These are phyloP conservation scores for Dissophora globulifera DNA, from an alignment of 192 early-diverging fungal species.

Conservation along the genomic window DNA sequence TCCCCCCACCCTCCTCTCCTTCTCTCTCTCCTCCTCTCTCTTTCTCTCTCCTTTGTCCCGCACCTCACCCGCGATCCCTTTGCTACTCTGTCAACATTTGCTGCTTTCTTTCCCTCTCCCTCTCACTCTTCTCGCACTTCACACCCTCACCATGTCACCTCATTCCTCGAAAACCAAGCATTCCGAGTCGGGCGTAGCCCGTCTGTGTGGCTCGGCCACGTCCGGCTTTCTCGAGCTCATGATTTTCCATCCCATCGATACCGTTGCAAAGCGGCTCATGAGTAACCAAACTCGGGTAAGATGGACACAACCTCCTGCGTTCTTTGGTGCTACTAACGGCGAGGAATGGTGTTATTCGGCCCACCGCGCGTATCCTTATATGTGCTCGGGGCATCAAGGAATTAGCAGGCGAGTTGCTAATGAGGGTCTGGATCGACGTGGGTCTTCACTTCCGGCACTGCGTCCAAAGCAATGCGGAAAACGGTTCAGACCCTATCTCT, in stretches of 20 bases:
- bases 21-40: background rate
- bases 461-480: no score
- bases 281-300: conserved; percentile 84
- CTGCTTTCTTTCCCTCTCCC: no score
- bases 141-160: conserved; percentile 55
- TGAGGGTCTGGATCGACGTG: no score
- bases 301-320: no score
- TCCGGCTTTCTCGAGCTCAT: conserved; percentile 95
- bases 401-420: no score
- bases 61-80: background rate
- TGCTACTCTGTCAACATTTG: background rate
- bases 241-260: conserved; percentile 97
- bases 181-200: conserved; percentile 87
- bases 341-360: no score
- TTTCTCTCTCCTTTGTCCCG: background rate
- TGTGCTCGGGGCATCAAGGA: no score
- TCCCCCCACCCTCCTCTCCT: background rate
- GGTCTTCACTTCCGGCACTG: no score
- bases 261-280: conserved; percentile 97
- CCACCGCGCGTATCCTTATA: no score
- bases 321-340: no score
- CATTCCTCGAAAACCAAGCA: conserved; percentile 66
- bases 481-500: no score
- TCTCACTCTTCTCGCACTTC: conserved; percentile 5
- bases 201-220: conserved; percentile 86